Evolutionary conservation across 345 rosid genomes (phyloP), one percentile per base, ranked within the genome.

Genomic region (Citrus cavaleriei): DNA sequence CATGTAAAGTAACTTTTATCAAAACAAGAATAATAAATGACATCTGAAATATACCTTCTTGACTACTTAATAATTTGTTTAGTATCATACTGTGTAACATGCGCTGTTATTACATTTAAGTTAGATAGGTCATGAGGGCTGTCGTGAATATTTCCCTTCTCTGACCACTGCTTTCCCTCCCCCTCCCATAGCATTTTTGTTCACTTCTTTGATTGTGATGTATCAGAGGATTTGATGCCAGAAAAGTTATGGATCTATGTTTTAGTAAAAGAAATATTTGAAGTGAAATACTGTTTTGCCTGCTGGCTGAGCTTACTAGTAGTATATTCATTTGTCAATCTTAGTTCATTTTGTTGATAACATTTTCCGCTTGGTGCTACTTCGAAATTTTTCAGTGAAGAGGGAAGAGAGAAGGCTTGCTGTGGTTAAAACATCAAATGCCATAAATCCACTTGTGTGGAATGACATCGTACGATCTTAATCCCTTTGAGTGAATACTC

Each of bases 391-490:
- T 84, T 70, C 88, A 93, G 98, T 95, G 90, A 95, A 91, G 88
- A 91, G 93, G 74, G 88, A 84, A 82, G 98, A 95, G 80, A 89
- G 77, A 73, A 86, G 81, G 58, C 98, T 95, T 64, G 93, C 86
- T 66, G 85, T 95, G 60, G 83, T 89, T 38, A 89, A 90, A 81
- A 93, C 99, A 65, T 85, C 90, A 71, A 95, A 92, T 82, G 93
- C 98, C 4, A 63, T 89, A 66, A 92, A 80, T 73, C 99, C 99
- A 54, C 81, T 93, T 0, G 91, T 91, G 54, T 95, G 97, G 96
- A 91, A 92, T 65, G 91, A 95, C 85, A 90, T 93, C 83, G 99
- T 95, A 91, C 10, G 96, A 68, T 70, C 55, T 58, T 37, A 19
- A 54, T 1, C 12, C 46, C 63, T 60, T 49, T 9, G 27, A 18